Percentiles rank a stretch among this genome's conserved stretches.
phyloP scores from a whole-genome alignment of 164 flowering plant species.

The Magnolia officinalis region DNA sequence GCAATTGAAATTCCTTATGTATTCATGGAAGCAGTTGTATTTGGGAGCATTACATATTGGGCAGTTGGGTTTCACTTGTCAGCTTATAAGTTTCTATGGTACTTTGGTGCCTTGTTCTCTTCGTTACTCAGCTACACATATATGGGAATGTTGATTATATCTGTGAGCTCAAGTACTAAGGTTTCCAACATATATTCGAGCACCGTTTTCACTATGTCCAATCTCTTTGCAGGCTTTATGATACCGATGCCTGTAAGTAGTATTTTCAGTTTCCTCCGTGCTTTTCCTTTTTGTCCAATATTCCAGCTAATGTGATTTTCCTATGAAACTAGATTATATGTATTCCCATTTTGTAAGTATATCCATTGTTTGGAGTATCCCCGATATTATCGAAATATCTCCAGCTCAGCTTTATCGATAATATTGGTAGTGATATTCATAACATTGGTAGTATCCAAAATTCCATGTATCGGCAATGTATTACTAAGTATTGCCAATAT shows the following conservation, averaged over 20 bases:
- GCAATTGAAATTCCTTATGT: slow-evolving; percentile 49
- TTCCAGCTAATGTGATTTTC: too few relatives aligned
- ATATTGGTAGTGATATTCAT: too few relatives aligned
- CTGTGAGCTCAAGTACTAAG: slow-evolving; percentile 36
- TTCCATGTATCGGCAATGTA: too few relatives aligned
- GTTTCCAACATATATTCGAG: slow-evolving; percentile 31
- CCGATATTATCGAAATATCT: too few relatives aligned
- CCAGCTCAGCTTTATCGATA: too few relatives aligned
- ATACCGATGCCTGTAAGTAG: slow-evolving; percentile 47
- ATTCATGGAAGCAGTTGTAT: slow-evolving; percentile 28
- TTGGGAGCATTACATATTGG: slow-evolving; percentile 36
- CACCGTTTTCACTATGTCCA: slow-evolving; percentile 26
- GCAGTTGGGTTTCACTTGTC: slow-evolving; percentile 36
- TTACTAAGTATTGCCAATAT: too few relatives aligned
- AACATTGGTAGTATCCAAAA: too few relatives aligned
- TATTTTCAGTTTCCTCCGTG: not conserved
- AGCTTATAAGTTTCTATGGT: slow-evolving; percentile 43
- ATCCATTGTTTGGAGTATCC: too few relatives aligned
- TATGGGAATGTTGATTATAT: slow-evolving; percentile 43
- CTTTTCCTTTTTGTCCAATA: not conserved
- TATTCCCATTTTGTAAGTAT: too few relatives aligned
- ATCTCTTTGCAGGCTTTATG: slow-evolving; percentile 46
- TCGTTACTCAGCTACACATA: slow-evolving; percentile 37
- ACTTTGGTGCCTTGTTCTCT: slow-evolving; percentile 35
- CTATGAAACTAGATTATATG: too few relatives aligned